Base-by-base conservation (phyloP, 805 yeast genomes). In the Komagataella ulmi region DNA sequence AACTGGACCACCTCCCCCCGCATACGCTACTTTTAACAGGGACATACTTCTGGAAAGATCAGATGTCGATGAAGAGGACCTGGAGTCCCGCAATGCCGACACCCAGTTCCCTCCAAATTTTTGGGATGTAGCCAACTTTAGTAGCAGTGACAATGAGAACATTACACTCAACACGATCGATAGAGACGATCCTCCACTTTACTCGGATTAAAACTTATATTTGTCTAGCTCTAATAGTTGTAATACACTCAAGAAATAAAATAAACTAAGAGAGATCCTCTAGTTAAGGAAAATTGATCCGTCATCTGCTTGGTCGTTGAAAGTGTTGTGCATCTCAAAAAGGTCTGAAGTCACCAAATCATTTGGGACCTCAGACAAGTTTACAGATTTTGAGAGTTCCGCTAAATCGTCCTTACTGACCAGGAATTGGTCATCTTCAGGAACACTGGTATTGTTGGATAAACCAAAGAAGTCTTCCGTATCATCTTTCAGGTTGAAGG, bases 1-100 rank as follows among this genome's bases (percentile, higher is more conserved):
- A 1, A 77, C 75, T 49, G 84, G 89, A 53, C 84, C 95, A 3
- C 95, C 98, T 4, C 96, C 98, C 2, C 99, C 99, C 1, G 83
- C 93, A 7, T 91, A 91, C 66, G 86, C 87, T 49, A 79, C 82
- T 53, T 89, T 82, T 59, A 80, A 79, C 47, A 81, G 81, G 48
- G 96, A 90, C 62, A 80, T 89, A 3, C 65, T 91, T 51, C 67
- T 91, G 24, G 96, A 85, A 59, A 61, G 66, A 49, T 74, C 79
- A 21, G 82, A 76, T 58, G 63, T 74, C 23, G 82, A 72, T 57
- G 77, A 75, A 10, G 77, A 74, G 45, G 83, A 79, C 52, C 50
- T 62, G 40, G 59, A 56, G 44, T 30, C 40, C 40, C 40, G 40
- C 14, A 44, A 57, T 24, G 49, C 66, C 49, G 59, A 59, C 52